Percentiles rank a stretch among this genome's conserved stretches.
Evolutionary conservation across 176 grass and related monocot species (phyloP).

Genomic region (Olyra latifolia): DNA sequence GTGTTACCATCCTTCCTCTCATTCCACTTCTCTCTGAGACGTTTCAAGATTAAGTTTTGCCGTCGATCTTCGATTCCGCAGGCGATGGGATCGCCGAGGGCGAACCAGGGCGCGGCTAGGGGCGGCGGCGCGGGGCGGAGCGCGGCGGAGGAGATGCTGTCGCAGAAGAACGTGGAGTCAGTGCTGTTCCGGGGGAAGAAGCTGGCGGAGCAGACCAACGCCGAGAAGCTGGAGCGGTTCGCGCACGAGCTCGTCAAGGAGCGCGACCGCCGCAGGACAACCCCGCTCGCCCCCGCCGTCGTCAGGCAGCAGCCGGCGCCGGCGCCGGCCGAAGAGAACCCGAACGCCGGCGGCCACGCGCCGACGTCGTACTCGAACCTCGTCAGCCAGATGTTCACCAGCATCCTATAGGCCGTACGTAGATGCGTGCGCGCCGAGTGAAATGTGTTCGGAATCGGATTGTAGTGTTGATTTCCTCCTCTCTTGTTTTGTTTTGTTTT

Average conservation of each 20-base stretch:
- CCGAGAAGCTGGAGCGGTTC: slow-evolving; percentile 78
- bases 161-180: slow-evolving; percentile 79
- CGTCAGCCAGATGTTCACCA: slow-evolving; percentile 72
- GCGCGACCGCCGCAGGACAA: slow-evolving; percentile 51
- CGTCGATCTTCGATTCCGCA: slow-evolving; percentile 15
- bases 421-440: background rate
- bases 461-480: background rate
- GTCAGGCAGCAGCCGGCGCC: slow-evolving; percentile 41
- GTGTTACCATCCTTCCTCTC: background rate
- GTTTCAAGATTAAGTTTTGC: background rate
- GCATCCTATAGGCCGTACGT: slow-evolving; percentile 48
- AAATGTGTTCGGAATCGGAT: background rate
- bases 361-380: slow-evolving; percentile 70
- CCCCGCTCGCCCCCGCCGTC: slow-evolving; percentile 17
- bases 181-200: slow-evolving; percentile 77
- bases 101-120: slow-evolving; percentile 17
- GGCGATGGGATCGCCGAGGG: slow-evolving; percentile 44
- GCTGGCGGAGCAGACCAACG: slow-evolving; percentile 75
- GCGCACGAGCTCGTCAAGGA: slow-evolving; percentile 79
- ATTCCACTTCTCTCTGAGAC: background rate
- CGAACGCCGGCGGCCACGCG: background rate
- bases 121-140: slow-evolving; percentile 5
- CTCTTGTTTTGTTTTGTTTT: background rate
- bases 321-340: background rate
- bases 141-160: slow-evolving; percentile 68